Conservation (phyloP, 495 filamentous ascomycete genomes). For the Echria macrotheca region DNA sequence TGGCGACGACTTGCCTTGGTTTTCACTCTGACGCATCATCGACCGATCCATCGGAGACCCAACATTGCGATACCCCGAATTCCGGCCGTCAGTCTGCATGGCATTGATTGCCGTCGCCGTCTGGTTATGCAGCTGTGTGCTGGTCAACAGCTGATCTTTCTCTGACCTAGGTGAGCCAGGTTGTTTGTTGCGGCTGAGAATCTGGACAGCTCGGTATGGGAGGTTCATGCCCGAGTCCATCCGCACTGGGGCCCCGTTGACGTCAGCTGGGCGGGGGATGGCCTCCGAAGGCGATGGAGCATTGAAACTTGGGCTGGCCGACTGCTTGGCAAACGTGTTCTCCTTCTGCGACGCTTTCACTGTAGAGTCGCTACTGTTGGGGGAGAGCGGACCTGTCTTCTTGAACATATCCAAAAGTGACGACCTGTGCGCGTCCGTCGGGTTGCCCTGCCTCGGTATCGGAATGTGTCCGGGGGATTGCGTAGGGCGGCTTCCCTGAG, state of each 20-base stretch:
- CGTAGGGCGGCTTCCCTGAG: constrained; percentile 1
- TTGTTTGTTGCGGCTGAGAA: constrained; percentile 34
- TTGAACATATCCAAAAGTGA: constrained; percentile 48
- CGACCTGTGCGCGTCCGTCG: constrained; percentile 41
- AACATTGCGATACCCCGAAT: constrained; percentile 9
- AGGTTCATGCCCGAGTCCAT: constrained; percentile 37
- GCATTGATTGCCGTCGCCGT: constrained; percentile 4
- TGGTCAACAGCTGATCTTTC: constrained; percentile 7
- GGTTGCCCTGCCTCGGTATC: constrained; percentile 20
- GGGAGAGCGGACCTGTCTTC: constrained; percentile 23
- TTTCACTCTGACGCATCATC: constrained; percentile 14
- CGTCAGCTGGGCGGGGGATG: constrained; percentile 20
- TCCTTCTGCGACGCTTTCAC: constrained; percentile 12
- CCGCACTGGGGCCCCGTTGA: constrained; percentile 27
- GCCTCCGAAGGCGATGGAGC: constrained; percentile 22
- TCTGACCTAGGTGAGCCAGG: constrained; percentile 9
- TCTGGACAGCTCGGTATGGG: constrained; percentile 37
- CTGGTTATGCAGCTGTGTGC: constrained; percentile 17
- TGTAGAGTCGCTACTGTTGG: constrained; percentile 21
- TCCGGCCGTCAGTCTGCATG: constrained; percentile 9
- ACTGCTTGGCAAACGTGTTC: constrained; percentile 9
- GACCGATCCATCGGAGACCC: constrained; percentile 20
- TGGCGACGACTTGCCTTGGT: constrained; percentile 19
- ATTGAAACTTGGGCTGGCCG: constrained; percentile 12
- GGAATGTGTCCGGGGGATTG: constrained; percentile 1